phyloP scores from a whole-genome alignment of 2,329 filamentous ascomycete genomes.

The Lizonia empirigonia region DNA sequence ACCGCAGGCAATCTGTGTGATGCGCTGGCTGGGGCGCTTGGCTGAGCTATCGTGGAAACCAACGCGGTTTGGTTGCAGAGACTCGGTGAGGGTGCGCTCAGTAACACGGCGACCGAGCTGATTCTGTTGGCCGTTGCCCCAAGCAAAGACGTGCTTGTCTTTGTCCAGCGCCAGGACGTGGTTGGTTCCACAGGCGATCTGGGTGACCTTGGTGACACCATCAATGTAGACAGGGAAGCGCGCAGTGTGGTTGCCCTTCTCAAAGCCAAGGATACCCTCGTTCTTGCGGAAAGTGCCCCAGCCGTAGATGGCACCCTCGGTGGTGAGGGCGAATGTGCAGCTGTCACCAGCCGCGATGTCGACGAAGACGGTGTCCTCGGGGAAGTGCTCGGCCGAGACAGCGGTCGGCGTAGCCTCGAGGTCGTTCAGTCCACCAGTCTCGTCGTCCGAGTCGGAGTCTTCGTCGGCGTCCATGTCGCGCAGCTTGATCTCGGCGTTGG shows the following conservation, averaged over 20 bases:
- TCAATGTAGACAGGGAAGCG: conserved; percentile 61
- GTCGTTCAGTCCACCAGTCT: conserved; percentile 72
- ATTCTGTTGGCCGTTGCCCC: conserved; percentile 75
- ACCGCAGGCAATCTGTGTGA: conserved; percentile 69
- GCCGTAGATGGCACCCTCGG: conserved; percentile 76
- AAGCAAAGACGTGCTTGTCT: conserved; percentile 69
- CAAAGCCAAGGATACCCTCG: conserved; percentile 70
- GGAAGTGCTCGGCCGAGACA: conserved; percentile 62
- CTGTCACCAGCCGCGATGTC: conserved; percentile 76
- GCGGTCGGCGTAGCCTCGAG: conserved; percentile 69
- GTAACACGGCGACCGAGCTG: conserved; percentile 70
- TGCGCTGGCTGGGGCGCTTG: conserved; percentile 54
- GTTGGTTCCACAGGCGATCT: conserved; percentile 71
- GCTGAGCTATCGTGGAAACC: conserved; percentile 54
- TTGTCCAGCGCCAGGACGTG: conserved; percentile 71
- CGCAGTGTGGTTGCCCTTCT: conserved; percentile 50
- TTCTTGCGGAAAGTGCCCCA: conserved; percentile 82
- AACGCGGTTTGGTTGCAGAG: conserved; percentile 62
- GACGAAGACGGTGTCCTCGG: conserved; percentile 66
- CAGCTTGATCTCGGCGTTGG: conserved; percentile 66
- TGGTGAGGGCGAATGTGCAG: conserved; percentile 75
- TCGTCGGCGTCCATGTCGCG: conserved; percentile 57
- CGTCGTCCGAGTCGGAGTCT: conserved; percentile 53
- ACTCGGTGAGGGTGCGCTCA: conserved; percentile 62
- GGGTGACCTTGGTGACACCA: conserved; percentile 68